A percentile compares a stretch with the other conserved stretches of the same genome.
Evolutionary conservation across 2,329 filamentous ascomycete species (phyloP).

Genomic region (Fusarium heterosporum): DNA sequence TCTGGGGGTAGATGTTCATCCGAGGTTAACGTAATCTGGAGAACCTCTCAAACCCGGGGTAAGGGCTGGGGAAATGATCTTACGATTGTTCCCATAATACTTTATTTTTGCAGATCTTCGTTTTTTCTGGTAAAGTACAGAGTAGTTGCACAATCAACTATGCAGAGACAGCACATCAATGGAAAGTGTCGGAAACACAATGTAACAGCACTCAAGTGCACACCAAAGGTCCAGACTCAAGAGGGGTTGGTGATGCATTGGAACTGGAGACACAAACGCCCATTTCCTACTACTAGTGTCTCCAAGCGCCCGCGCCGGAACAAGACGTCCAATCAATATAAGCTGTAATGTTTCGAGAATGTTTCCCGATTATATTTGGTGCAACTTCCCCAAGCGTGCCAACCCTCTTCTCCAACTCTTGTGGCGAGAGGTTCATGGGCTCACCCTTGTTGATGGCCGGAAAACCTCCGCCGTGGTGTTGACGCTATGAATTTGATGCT

Average conservation of each 20-base stretch:
- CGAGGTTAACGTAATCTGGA: not conserved
- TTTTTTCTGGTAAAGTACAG: not conserved
- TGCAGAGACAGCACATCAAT: not conserved
- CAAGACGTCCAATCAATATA: not conserved
- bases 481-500: not conserved
- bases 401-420: conserved; percentile 12
- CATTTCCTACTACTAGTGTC: not conserved
- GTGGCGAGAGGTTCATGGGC: not conserved
- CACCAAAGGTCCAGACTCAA: conserved; percentile 11
- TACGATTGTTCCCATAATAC: not conserved
- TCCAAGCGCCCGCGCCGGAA: not conserved
- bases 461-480: conserved; percentile 2
- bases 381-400: conserved; percentile 5
- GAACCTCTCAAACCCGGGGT: not conserved
- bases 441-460: not conserved
- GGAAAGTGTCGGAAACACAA: conserved; percentile 21
- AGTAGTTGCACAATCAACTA: not conserved
- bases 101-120: not conserved
- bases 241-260: not conserved
- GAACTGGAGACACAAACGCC: conserved; percentile 6
- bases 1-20: not conserved
- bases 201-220: conserved; percentile 10
- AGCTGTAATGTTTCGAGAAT: conserved; percentile 13
- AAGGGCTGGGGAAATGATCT: not conserved
- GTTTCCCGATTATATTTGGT: not conserved